phyloP scores from a whole-genome alignment of 1,139 yeast genomes.

The Kodamaea anthophila region DNA sequence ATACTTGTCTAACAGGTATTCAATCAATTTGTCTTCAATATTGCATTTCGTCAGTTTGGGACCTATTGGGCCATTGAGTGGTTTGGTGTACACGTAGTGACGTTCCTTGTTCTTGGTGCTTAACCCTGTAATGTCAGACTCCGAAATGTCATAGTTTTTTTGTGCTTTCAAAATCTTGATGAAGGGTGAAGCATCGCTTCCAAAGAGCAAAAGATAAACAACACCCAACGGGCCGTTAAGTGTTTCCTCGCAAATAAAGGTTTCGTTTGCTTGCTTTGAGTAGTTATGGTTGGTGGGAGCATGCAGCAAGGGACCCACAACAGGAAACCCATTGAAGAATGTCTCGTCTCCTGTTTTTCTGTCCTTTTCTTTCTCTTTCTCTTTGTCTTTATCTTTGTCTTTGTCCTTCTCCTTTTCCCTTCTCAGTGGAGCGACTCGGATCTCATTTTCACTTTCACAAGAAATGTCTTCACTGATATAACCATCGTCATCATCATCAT shows the following conservation, averaged over 20 bases:
- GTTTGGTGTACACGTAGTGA: conserved; percentile 68
- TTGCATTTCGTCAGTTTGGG: conserved; percentile 90
- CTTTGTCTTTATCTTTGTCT: conserved; percentile 2
- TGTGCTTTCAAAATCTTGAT: conserved; percentile 55
- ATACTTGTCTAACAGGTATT: conserved; percentile 51
- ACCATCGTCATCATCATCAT: conserved; percentile 6
- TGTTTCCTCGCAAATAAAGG: conserved; percentile 54
- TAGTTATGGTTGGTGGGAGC: conserved; percentile 36
- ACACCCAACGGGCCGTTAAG: conserved; percentile 79
- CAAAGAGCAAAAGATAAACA: conserved; percentile 63
- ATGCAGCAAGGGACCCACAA: conserved; percentile 35
- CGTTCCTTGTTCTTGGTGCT: conserved; percentile 35
- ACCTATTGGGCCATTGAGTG: conserved; percentile 78
- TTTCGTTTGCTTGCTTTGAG: conserved; percentile 52
- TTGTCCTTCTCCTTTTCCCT: conserved; percentile 4
- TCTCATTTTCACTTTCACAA: conserved; percentile 8
- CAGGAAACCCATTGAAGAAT: conserved; percentile 35
- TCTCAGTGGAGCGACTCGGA: conserved; percentile 6
- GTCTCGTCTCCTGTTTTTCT: no score
- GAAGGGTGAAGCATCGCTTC: conserved; percentile 58
- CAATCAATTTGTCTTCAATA: conserved; percentile 65
- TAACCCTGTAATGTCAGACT: conserved; percentile 38
- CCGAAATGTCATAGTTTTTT: conserved; percentile 64
- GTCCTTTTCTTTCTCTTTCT: conserved; percentile 2
- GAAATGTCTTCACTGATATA: conserved; percentile 10